Conservation (phyloP, 2,329 filamentous ascomycete genomes). For the Trichoderma afroharzianum region DNA sequence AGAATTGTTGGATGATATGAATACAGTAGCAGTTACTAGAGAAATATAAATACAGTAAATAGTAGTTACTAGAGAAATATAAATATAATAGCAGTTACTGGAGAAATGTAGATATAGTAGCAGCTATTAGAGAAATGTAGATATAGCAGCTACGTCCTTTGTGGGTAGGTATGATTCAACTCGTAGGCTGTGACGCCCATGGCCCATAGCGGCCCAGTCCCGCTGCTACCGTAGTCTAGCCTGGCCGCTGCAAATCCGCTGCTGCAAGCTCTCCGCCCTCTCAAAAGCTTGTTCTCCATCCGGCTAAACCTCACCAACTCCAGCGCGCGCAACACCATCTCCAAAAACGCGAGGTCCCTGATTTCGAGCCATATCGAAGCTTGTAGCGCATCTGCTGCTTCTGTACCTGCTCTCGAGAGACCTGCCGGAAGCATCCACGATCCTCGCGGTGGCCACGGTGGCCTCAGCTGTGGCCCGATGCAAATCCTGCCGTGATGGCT, state of each 20-base stretch:
- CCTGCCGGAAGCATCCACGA: background rate
- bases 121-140: too few species aligned
- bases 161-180: too few species aligned
- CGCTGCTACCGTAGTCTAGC: too few species aligned
- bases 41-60: too few species aligned
- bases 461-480: constrained; percentile 4
- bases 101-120: too few species aligned
- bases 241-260: constrained; percentile 7
- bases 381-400: background rate
- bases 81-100: too few species aligned
- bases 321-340: constrained; percentile 5
- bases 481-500: constrained; percentile 22
- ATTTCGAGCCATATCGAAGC: background rate
- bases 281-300: constrained; percentile 16
- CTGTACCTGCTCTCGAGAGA: background rate
- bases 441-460: background rate
- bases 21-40: too few species aligned
- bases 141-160: too few species aligned
- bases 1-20: too few species aligned
- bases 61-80: too few species aligned
- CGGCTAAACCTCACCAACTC: constrained; percentile 9
- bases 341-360: background rate
- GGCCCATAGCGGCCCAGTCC: too few species aligned
- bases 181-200: background rate
- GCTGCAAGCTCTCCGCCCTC: constrained; percentile 5